Conservation (phyloP, 2,329 filamentous ascomycete genomes). For the Talaromyces sp. region DNA sequence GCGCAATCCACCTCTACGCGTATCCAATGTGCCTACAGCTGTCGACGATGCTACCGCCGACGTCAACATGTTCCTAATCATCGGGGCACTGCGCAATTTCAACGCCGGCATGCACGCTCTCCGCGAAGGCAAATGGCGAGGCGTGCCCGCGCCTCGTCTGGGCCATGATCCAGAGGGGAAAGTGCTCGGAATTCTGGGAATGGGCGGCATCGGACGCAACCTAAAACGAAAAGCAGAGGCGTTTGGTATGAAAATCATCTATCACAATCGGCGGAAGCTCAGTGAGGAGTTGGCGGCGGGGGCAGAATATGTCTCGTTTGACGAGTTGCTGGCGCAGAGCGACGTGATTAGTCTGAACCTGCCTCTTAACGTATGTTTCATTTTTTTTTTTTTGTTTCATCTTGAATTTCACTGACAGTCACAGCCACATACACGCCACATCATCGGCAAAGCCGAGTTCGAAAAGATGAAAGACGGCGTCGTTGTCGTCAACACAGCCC, state of each 20-base stretch:
- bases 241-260: slow-evolving; percentile 71
- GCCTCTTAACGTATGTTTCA: slow-evolving; percentile 67
- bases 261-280: slow-evolving; percentile 65
- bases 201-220: slow-evolving; percentile 80
- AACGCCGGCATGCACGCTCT: slow-evolving; percentile 61
- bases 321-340: slow-evolving; percentile 62
- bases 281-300: slow-evolving; percentile 44
- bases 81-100: slow-evolving; percentile 73
- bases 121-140: slow-evolving; percentile 64
- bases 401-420: background rate
- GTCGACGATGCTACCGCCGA: slow-evolving; percentile 83
- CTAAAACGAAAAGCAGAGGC: slow-evolving; percentile 67
- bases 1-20: slow-evolving; percentile 53
- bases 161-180: slow-evolving; percentile 78
- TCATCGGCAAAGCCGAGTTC: slow-evolving; percentile 67
- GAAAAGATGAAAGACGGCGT: slow-evolving; percentile 71
- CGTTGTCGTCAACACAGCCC: slow-evolving; percentile 75
- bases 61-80: slow-evolving; percentile 70
- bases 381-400: background rate
- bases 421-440: slow-evolving; percentile 65
- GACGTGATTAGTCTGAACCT: slow-evolving; percentile 78
- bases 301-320: slow-evolving; percentile 55
- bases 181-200: slow-evolving; percentile 72
- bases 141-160: slow-evolving; percentile 47
- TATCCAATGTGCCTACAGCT: slow-evolving; percentile 76